These are phyloP conservation scores for Shiraia bambusicola DNA, from an alignment of 2,329 filamentous ascomycete genomes.

Conservation along the genomic window DNA sequence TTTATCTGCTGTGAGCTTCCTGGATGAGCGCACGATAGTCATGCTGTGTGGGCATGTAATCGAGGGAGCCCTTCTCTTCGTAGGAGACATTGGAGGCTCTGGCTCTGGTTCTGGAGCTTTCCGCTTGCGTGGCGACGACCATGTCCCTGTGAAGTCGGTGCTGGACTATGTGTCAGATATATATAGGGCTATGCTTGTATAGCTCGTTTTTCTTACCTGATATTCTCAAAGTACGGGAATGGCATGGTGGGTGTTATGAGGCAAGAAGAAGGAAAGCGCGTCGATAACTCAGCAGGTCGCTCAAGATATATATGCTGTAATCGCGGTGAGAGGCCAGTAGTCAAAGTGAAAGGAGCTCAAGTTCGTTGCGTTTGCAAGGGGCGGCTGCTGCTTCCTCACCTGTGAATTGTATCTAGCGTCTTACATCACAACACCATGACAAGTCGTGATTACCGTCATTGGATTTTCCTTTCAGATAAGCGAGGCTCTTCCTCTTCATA, in stretches of 20 bases:
- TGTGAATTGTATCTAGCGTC: too few relatives aligned
- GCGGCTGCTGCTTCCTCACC: too few relatives aligned
- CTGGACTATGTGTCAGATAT: not conserved
- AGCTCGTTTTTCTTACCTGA: not conserved
- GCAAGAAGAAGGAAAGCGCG: not conserved
- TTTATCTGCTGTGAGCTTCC: slow-evolving; percentile 4
- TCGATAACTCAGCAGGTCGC: not conserved
- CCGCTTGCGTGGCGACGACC: slow-evolving; percentile 6
- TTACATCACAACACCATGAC: too few relatives aligned
- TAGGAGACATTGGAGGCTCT: not conserved
- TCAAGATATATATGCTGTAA: too few relatives aligned
- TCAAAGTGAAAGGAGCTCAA: not conserved
- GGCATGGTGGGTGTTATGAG: slow-evolving; percentile 4
- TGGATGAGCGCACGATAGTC: slow-evolving; percentile 8
- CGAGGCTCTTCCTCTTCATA: slow-evolving; percentile 37
- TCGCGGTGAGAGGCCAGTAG: not conserved
- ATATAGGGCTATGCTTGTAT: too few relatives aligned
- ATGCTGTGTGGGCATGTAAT: slow-evolving; percentile 13
- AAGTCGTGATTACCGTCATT: too few relatives aligned
- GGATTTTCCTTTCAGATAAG: slow-evolving; percentile 5
- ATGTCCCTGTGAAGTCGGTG: slow-evolving; percentile 8
- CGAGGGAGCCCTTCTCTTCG: not conserved
- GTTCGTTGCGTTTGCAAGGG: too few relatives aligned
- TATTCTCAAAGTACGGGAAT: slow-evolving; percentile 12
- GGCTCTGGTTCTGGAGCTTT: not conserved